Base-by-base conservation (phyloP, 2,329 filamentous ascomycete species). In the Trichoderma aggressivum region DNA sequence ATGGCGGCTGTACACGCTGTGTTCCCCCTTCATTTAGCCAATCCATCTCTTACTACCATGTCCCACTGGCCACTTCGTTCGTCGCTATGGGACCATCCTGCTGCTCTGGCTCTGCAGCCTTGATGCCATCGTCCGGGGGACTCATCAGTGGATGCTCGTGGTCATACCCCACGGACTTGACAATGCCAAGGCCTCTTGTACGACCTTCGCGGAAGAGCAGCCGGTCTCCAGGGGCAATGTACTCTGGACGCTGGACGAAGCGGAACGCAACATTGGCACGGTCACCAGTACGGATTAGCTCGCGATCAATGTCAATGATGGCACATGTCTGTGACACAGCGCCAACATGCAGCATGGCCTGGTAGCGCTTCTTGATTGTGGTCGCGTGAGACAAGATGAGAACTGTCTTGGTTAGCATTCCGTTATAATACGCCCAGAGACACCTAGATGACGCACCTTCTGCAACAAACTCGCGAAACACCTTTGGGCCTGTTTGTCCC, bases 281-380 rank as follows among this genome's bases (percentile, higher is more conserved):
- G 80, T 98, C 96, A 11, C 96, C 96, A 0, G 95, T 98, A 8
- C 96, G 90, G 74, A 99, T 98, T 77, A 94, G 96, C 30, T 92
- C 92, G n/a, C 95, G 90, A 79, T 99, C 96, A 75, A 99, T 96
- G 78, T 98, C 96, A 77, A 99, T 97, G 78, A 99, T 98, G 12
- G 94, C 91, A 78, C 96, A 99, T 0, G 96, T 99, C 82, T 99
- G 96, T 53, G 92, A 94, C 56, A 99, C 92, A 0, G 96, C 93
- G 0, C 96, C 96, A 5, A 99, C 94, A 77, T 99, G 96, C 26
- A 99, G 87, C 94, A 98, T 99, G 0, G 96, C 96, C 83, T 99
- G 96, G 75, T 99, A 99, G 77, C 94, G 95, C 0, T 91, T 94
- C 81, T 97, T 96, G 81, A 99, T 99, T 56, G 96, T 99, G 0